Evolutionary conservation across 148 eudicot genomes (phyloP).

Genomic region (Simmondsia chinensis): DNA sequence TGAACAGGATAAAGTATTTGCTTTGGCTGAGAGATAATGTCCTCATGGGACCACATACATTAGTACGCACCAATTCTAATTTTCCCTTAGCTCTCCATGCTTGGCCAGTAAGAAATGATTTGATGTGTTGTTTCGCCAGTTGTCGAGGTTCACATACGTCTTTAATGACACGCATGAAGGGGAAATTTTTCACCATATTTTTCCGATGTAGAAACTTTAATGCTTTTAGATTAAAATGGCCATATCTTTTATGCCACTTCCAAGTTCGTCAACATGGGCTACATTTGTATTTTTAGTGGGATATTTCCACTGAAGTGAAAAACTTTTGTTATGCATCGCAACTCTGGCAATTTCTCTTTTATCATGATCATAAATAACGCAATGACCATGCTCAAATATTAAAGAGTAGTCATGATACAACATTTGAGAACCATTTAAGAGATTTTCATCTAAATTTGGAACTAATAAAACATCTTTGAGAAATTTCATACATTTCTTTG

Average conservation of each 20-base stretch:
- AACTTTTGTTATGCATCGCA: not conserved
- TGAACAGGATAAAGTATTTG: conserved; percentile 7
- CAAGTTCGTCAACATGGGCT: too few species aligned
- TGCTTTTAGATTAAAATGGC: too few species aligned
- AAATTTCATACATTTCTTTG: not conserved
- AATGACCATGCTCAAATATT: not conserved
- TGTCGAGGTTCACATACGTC: too few species aligned
- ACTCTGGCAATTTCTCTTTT: not conserved
- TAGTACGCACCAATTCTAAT: not conserved
- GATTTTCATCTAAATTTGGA: not conserved
- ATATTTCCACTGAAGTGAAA: too few species aligned
- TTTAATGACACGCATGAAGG: too few species aligned
- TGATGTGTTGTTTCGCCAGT: too few species aligned
- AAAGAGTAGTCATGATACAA: not conserved
- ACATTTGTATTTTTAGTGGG: too few species aligned
- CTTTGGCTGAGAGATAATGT: not conserved
- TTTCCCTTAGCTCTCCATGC: conserved; percentile 4
- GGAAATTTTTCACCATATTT: too few species aligned
- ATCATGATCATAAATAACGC: not conserved
- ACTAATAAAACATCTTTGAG: not conserved
- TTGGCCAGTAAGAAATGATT: not conserved
- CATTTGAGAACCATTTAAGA: not conserved
- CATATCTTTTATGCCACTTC: too few species aligned
- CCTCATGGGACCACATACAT: conserved; percentile 2
- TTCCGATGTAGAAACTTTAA: too few species aligned